Evolutionary conservation across 495 filamentous ascomycete genomes (phyloP), one percentile per base, ranked within the genome.

Genomic region (Penicillium cinerascens): DNA sequence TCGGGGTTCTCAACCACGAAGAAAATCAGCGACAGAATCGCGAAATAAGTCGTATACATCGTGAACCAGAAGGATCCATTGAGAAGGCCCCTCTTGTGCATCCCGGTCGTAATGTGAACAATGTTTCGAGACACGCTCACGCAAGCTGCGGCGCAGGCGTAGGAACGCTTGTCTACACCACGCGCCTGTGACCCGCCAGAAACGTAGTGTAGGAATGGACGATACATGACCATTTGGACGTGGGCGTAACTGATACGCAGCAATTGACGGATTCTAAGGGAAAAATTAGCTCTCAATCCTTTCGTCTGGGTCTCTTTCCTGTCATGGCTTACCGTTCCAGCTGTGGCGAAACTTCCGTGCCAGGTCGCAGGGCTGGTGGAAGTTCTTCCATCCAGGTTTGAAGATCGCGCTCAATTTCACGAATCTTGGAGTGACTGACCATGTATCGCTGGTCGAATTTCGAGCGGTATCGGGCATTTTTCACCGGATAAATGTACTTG

Each of bases 61-160:
- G 87, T 88, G 59, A 96, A 97, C 93, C 93, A 98, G 71, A 92
- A 96, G 0, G 91, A 88, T 0, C 93, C 93, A 59, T 88, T 87
- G 20, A 98, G 79, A 10, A 95, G 76, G 0, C 85, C 86, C 56
- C 84, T 79, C 61, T 85, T 87, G 54, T 92, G 89, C 83, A 97
- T 97, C 56, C 93, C 87, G 23, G 82, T 83, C 2, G 87, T 89
- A 51, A 96, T 93, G 66, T 96, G 92, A 29, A 97, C 83, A 49
- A 98, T 93, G 61, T 96, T 97, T 22, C 93, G 83, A 17, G 91
- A 91, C 2, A 96, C 89, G 59, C 85, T 89, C 47, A 98, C 87
- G 52, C 89, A 93, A 3, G 90, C 89, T n/a, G 91, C 87, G 6
- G 90, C 93, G 63, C 92, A 97, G 26, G 87, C 89, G 67, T 92